Evolutionary conservation across 1,284 basidiomycete genomes (phyloP), one percentile per base, ranked within the genome.

Genomic region (Austroboletus olivaceoglutinosus): DNA sequence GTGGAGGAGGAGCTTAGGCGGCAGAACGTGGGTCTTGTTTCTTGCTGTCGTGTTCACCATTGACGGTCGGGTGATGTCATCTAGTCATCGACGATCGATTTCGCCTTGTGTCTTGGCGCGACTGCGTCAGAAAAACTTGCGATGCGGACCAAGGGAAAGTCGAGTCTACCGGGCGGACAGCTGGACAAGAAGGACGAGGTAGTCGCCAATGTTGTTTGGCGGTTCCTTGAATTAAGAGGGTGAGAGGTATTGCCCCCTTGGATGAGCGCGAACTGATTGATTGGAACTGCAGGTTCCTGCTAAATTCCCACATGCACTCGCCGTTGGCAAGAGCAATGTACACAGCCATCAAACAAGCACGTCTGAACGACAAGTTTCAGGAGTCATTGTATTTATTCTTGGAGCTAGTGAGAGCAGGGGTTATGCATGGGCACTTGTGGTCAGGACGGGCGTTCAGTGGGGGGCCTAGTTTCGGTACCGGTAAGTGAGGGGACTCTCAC

Each of bases 111-210:
- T 69, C 77, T 99, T 43, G 93, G 94, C 22, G 94, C 96, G 18
- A 93, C 96, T 22, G 80, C 82, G 40, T 77, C 80, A 41, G 89
- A 93, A 51, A 86, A 86, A 60, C 76, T 88, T 37, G 93, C 93
- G 0, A 71, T 75, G 41, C 83, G 91, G 44, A 95, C 93, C 58
- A 83, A 84, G 73, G 74, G 76, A 51, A 83, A 81, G 71, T 64
- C 68, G 47, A 75, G 60, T 47, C 60, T 70, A 22, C 65, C 72
- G 36, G 56, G 62, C 29, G 70, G 73, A 36, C 77, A 81, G 12
- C 77, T 99, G 31, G 96, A 98, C 56, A 98, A 97, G 74, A 99
- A 99, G 74, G 96, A 99, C 65, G 97, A 99, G 70, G 80, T 97
- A 1, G 96, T 99, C 2, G 96, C 95, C 9, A 99, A 99, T 68